Evolutionary conservation across 1,284 basidiomycete genomes (phyloP).

Genomic region (Kalmanozyma brasiliensis): DNA sequence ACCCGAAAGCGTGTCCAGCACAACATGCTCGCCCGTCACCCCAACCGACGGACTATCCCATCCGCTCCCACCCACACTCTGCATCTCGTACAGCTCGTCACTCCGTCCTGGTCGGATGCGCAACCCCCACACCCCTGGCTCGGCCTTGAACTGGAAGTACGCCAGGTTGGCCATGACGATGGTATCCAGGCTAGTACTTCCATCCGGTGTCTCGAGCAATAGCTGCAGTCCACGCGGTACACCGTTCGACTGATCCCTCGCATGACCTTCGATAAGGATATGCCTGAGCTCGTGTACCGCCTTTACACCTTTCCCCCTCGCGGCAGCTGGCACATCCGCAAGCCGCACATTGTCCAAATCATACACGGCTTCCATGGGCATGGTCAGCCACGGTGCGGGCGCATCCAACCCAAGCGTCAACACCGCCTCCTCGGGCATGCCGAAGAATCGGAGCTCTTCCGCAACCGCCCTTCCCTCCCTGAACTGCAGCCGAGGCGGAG

Average conservation of each 20-base stretch:
- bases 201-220: constrained; percentile 56
- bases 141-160: constrained; percentile 94
- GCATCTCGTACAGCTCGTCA: constrained; percentile 81
- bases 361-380: constrained; percentile 85
- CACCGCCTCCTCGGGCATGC: constrained; percentile 75
- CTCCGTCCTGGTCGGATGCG: constrained; percentile 85
- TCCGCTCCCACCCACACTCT: constrained; percentile 78
- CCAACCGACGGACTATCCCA: constrained; percentile 79
- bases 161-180: constrained; percentile 91
- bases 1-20: constrained; percentile 84
- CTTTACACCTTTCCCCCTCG: constrained; percentile 74
- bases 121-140: constrained; percentile 85
- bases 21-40: constrained; percentile 67
- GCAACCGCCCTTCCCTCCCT: constrained; percentile 73
- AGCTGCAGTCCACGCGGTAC: constrained; percentile 75
- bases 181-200: constrained; percentile 58
- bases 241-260: constrained; percentile 75
- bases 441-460: constrained; percentile 42
- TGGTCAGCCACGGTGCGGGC: constrained; percentile 88
- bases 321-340: constrained; percentile 72
- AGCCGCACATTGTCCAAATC: constrained; percentile 97
- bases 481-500: constrained; percentile 75
- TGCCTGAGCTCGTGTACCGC: constrained; percentile 88
- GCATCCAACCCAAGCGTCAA: constrained; percentile 92
- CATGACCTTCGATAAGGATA: constrained; percentile 92